Conservation (phyloP, 192 early-diverging fungal species). For the Pilobolus umbonatus region DNA sequence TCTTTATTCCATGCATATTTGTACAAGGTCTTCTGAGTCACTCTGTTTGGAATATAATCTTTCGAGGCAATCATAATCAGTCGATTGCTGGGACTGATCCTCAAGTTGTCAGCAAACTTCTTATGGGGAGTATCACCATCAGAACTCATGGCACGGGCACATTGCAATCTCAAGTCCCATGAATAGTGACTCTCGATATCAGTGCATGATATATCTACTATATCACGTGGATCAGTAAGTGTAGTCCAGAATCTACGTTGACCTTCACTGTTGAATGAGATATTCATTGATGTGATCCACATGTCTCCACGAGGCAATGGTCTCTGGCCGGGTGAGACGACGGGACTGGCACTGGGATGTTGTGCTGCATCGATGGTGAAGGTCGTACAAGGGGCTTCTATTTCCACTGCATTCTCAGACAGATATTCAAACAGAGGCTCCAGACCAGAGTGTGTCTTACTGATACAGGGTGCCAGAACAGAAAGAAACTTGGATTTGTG, state of each 20-base stretch:
- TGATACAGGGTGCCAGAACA: constrained; percentile 34
- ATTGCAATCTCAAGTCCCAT: constrained; percentile 32
- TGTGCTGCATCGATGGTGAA: constrained; percentile 24
- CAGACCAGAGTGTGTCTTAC: constrained; percentile 10
- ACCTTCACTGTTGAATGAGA: constrained; percentile 28
- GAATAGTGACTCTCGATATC: constrained; percentile 37
- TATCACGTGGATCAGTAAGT: constrained; percentile 21
- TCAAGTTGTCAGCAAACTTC: constrained; percentile 25
- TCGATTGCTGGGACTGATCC: constrained; percentile 20
- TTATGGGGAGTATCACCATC: constrained; percentile 26
- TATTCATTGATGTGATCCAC: constrained; percentile 14
- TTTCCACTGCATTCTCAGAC: constrained; percentile 8
- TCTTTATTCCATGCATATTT: constrained; percentile 35
- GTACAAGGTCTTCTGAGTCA: constrained; percentile 36
- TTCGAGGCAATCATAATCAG: constrained; percentile 22
- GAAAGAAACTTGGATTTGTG: constrained; percentile 24
- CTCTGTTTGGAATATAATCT: constrained; percentile 20
- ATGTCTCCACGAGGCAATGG: constrained; percentile 3
- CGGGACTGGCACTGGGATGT: constrained; percentile 5
- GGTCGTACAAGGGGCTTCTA: constrained; percentile 23
- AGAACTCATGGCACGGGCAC: constrained; percentile 24
- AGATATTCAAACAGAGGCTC: constrained; percentile 27
- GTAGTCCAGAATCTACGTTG: constrained; percentile 35
- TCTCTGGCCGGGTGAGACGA: not conserved
- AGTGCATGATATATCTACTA: constrained; percentile 24